Base-by-base conservation (phyloP, 2,329 filamentous ascomycete genomes). In the Ophiostoma sp. region DNA sequence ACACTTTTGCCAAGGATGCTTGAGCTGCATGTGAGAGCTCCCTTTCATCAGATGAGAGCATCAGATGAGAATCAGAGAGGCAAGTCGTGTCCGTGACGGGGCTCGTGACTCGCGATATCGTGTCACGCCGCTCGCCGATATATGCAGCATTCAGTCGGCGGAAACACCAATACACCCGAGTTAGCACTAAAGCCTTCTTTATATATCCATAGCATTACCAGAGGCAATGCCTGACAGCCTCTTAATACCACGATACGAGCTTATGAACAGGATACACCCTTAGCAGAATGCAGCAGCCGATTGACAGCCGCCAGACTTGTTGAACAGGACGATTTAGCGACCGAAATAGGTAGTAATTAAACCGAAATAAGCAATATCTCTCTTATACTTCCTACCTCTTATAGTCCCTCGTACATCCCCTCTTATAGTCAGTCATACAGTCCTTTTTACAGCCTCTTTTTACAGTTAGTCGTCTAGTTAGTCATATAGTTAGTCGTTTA, bases 1-100 rank as follows among this genome's bases (percentile, higher is more conserved):
- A 87, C 72, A 89, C 87, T 0, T 90, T 90, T 79, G 87, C 87
- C 17, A 88, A 87, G 72, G 84, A 84, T 60, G 67, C 69, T n/a
- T 73, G 67, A 71, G 4, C 44, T 48, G 5, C 44, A 48, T n/a
- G 17, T n/a, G 4, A 48, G 36, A 39, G 13, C 5, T 10, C 36
- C 36, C 36, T 39, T 39, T 1, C 10, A 39, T 39, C 27, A 31
- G 27, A 31, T 31, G 27, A 31, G 27, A 41, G 11, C 1, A 41
- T 41, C 39, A 20, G 5, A 5, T 44, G 2, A 44, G 33, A 20
- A 1, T 8, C 54, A 33, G 23, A n/a, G 20, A 31, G 57, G 57
- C 57, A 62, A 62, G 57, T 27, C 57, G 57, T 62, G 57, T 13
- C 27, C 52, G 8, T 3, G 3, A 27, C 17, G 44, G 44, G 44